Evolutionary conservation across 164 flowering plant genomes (phyloP).

Genomic region (Houttuynia cordata): DNA sequence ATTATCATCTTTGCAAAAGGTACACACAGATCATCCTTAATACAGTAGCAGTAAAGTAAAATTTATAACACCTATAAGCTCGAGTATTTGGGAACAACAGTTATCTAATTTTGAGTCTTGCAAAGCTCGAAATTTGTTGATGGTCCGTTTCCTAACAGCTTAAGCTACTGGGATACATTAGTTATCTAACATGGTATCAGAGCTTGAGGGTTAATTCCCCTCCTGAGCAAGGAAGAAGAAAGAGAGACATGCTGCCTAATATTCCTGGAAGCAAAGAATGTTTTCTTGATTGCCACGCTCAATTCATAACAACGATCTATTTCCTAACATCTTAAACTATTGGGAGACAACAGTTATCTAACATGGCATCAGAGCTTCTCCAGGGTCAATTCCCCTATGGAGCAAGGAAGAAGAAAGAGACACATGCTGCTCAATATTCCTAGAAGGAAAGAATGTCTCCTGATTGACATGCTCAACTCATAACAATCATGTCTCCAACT

Average conservation of each 20-base stretch:
- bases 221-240: not conserved
- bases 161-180: no score
- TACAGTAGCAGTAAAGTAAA: no score
- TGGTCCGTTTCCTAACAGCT: no score
- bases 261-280: conserved; percentile 18
- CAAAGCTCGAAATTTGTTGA: no score
- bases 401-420: not conserved
- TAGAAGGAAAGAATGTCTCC: conserved; percentile 15
- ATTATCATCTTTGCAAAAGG: no score
- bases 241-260: not conserved
- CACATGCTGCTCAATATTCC: not conserved
- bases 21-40: no score
- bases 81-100: no score
- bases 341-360: no score
- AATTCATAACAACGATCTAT: conserved; percentile 4
- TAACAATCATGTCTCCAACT: conserved; percentile 2
- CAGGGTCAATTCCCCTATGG: not conserved
- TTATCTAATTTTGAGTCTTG: no score
- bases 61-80: no score
- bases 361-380: not conserved
- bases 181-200: no score
- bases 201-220: not conserved
- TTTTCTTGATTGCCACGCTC: conserved; percentile 10
- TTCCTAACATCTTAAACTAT: no score
- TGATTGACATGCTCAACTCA: conserved; percentile 9